phyloP scores from a whole-genome alignment of 1,284 basidiomycete species.

The Phylloboletellus chloephorus region DNA sequence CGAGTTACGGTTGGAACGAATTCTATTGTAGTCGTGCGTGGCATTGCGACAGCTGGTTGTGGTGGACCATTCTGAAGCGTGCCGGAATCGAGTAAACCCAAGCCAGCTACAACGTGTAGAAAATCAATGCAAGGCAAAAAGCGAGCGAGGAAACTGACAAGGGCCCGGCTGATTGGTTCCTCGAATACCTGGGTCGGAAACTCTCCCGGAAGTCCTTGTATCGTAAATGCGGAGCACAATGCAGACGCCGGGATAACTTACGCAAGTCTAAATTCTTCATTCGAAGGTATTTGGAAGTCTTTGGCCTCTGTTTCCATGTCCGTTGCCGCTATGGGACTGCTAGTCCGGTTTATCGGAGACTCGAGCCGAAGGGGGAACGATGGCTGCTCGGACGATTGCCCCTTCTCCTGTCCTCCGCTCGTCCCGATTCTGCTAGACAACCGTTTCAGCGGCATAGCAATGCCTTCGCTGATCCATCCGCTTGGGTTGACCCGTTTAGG shows the following conservation, averaged over 20 bases:
- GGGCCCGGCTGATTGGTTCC: slow-evolving; percentile 15
- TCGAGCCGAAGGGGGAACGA: slow-evolving; percentile 4
- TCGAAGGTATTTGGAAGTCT: neutral
- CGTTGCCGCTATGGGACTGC: slow-evolving; percentile 1
- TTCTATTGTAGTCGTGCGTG: slow-evolving; percentile 55
- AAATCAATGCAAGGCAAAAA: slow-evolving; percentile 3
- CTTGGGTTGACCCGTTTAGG: slow-evolving; percentile 83
- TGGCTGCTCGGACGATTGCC: neutral
- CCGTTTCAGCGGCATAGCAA: slow-evolving; percentile 20
- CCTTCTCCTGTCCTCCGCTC: slow-evolving; percentile 4
- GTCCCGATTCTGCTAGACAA: slow-evolving; percentile 10
- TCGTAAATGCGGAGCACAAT: neutral
- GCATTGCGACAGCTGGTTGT: slow-evolving; percentile 22
- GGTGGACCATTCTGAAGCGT: slow-evolving; percentile 21
- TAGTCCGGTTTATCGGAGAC: neutral
- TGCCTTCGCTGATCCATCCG: slow-evolving; percentile 58
- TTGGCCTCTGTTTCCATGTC: slow-evolving; percentile 10
- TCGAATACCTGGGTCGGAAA: slow-evolving; percentile 37
- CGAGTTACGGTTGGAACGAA: slow-evolving; percentile 32
- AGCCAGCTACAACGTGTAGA: slow-evolving; percentile 14
- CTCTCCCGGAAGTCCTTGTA: slow-evolving; percentile 26
- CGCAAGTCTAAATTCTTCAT: neutral
- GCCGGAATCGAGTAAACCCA: slow-evolving; percentile 33
- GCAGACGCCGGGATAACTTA: slow-evolving; percentile 6
- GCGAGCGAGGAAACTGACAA: slow-evolving; percentile 11